These are phyloP conservation scores for Luzula sylvatica DNA, from an alignment of 176 grass and related monocot species.

Conservation along the genomic window DNA sequence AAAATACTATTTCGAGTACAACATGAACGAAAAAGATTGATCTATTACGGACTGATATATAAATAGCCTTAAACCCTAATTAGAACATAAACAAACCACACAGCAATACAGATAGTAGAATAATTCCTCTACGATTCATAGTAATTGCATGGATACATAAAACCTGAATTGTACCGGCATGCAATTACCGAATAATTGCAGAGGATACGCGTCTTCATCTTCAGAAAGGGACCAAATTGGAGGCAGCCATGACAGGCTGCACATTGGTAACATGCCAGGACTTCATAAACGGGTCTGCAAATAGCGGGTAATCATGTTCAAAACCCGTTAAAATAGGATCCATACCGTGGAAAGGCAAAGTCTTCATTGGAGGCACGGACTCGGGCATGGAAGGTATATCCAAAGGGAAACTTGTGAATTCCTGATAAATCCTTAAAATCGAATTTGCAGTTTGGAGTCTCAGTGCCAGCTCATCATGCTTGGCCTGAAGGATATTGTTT, in stretches of 20 bases:
- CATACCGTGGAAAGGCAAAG: not conserved
- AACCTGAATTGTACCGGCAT: no score
- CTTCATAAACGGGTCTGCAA: not conserved
- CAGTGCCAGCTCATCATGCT: constrained; percentile 31
- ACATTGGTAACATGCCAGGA: not conserved
- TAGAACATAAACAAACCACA: constrained; percentile 9
- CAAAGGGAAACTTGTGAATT: constrained; percentile 31
- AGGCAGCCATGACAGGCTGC: constrained; percentile 15
- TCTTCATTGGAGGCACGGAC: not conserved
- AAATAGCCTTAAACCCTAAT: constrained; percentile 7
- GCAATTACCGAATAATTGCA: not conserved
- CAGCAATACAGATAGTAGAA: not conserved
- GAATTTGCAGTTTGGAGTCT: constrained; percentile 35
- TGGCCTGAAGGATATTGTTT: constrained; percentile 42
- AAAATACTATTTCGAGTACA: no score
- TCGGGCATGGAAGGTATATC: constrained; percentile 44
- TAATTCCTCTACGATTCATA: no score
- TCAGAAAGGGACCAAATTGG: constrained; percentile 24
- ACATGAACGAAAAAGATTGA: not conserved
- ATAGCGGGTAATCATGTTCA: not conserved
- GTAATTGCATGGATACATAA: not conserved
- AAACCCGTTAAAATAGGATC: constrained; percentile 9
- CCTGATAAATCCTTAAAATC: constrained; percentile 20
- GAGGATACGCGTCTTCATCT: not conserved
- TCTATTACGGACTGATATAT: not conserved